These are phyloP conservation scores for Barnettozyma pratensis DNA, from an alignment of 805 yeast genomes.

Conservation along the genomic window DNA sequence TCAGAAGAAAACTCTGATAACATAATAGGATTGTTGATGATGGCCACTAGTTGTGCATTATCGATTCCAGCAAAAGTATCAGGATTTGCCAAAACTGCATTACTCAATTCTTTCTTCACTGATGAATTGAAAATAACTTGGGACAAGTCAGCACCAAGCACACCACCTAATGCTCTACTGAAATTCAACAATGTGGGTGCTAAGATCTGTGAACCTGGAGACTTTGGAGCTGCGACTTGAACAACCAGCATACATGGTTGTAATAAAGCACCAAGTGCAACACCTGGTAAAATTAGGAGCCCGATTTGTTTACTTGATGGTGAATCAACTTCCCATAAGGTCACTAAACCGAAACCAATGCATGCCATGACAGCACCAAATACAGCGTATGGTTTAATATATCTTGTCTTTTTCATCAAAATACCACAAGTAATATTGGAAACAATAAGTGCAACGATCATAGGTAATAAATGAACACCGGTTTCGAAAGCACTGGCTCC, in stretches of 20 bases:
- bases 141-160: conserved; percentile 34
- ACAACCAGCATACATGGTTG: conserved; percentile 29
- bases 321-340: conserved; percentile 28
- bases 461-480: conserved; percentile 21
- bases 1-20: conserved; percentile 1
- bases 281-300: conserved; percentile 32
- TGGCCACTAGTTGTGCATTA: neutral
- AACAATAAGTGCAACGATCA: conserved; percentile 14
- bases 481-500: conserved; percentile 23
- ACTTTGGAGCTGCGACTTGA: conserved; percentile 40
- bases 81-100: neutral
- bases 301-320: conserved; percentile 29
- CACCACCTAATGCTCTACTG: conserved; percentile 37
- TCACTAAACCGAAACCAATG: conserved; percentile 31
- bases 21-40: conserved; percentile 5
- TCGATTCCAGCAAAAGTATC: conserved; percentile 1
- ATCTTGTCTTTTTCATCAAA: conserved; percentile 28
- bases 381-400: conserved; percentile 31
- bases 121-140: conserved; percentile 34
- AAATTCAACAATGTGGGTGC: conserved; percentile 39
- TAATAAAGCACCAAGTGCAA: conserved; percentile 30
- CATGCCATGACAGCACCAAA: conserved; percentile 27
- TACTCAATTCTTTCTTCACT: conserved; percentile 17
- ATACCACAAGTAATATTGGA: conserved; percentile 22
- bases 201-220: conserved; percentile 41